Evolutionary conservation across 257 asterid species (phyloP), one percentile per base, ranked within the genome.

Genomic region (Solanum bulbocastanum): DNA sequence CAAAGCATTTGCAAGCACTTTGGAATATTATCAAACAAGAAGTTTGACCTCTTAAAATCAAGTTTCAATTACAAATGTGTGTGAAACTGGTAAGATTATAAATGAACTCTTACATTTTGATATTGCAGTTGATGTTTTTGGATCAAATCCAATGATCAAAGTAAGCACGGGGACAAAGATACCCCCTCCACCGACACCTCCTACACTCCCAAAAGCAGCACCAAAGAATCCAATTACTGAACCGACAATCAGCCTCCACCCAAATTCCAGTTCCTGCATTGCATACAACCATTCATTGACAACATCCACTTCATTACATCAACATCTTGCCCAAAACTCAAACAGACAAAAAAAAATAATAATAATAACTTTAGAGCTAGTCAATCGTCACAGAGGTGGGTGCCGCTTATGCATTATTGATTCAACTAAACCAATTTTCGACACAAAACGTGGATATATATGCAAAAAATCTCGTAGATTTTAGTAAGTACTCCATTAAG

Each of bases 151-250:
- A 4, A 93, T 87, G 44, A 93, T 91, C 87, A 93, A 88, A 58
- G 90, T 85, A 87, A 93, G 94, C 96, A 92, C 88, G 15, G 96
- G 94, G 56, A 93, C 96, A 32, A 93, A 93, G 87, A 93, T 89
- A 30, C 96, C 96, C 25, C 96, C 96, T 56, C 94, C 96, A 22
- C 96, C 96, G 14, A 91, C 96, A 30, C 96, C 96, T 22, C 94
- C 96, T 32, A 93, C 91, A 40, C 96, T 93, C 52, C 94, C 96
- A 86, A 93, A 91, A 86, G 96, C 96, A 88, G 94, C 96, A 89
- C 94, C 96, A 76, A 93, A 86, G 93, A 93, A 93, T 88, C 94
- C 96, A 90, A 93, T 88, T 87, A 92, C 90, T 65, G 93, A 83
- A 22, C 94, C 94, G 76, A 89, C 30, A 69, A 90, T 90, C 79